These are phyloP conservation scores for Capniomyces stellatus DNA, from an alignment of 371 early-diverging fungal species.

Conservation along the genomic window DNA sequence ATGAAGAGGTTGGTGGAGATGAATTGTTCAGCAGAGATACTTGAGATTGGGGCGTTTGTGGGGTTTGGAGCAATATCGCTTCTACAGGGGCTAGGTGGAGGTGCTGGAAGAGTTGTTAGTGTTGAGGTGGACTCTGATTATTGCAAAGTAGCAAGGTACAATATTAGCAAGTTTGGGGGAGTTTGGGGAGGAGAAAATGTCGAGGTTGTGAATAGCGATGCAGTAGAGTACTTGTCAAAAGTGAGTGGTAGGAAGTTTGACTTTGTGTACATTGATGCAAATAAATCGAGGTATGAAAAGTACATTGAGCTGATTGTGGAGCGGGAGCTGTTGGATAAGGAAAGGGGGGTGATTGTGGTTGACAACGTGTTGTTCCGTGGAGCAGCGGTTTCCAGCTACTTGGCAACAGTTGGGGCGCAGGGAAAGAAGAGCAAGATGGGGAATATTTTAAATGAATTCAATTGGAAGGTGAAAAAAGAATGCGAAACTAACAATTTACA, in stretches of 20 bases:
- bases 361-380: conserved; percentile 7
- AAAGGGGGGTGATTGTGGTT: conserved; percentile 10
- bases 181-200: neutral
- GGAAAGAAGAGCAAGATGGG: neutral
- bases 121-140: neutral
- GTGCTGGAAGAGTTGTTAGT: neutral
- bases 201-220: neutral
- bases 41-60: neutral
- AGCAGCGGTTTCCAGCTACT: neutral
- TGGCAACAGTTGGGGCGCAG: too few relatives aligned
- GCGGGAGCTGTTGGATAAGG: conserved; percentile 5
- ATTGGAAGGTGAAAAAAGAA: neutral
- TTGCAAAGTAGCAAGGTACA: neutral
- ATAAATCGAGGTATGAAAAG: conserved; percentile 13
- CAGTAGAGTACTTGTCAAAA: neutral
- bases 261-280: conserved; percentile 20
- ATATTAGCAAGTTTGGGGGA: too few relatives aligned
- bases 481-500: neutral
- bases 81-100: neutral
- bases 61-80: neutral
- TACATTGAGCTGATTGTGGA: conserved; percentile 12
- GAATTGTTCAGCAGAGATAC: neutral
- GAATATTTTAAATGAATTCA: neutral
- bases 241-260: conserved; percentile 8
- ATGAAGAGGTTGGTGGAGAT: neutral